These are phyloP conservation scores for Boletus huronensis DNA, from an alignment of 768 basidiomycete species.

Conservation along the genomic window DNA sequence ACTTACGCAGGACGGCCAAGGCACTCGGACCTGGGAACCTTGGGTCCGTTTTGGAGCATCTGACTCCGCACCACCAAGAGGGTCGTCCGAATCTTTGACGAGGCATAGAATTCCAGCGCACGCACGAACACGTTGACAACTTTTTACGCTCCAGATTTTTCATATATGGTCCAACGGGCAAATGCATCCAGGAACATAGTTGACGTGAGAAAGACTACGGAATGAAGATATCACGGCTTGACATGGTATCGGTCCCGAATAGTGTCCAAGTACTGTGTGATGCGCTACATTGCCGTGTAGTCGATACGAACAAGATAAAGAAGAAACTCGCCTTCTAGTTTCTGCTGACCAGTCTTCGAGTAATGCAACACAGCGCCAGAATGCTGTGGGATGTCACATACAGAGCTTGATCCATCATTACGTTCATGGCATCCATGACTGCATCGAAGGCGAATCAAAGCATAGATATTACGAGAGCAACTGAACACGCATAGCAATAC, in stretches of 20 bases:
- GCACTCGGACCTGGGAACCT: neutral
- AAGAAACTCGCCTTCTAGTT: neutral
- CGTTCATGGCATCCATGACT: neutral
- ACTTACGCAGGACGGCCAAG: no score
- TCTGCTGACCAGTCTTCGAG: neutral
- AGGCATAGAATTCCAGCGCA: neutral
- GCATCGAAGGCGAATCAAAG: conserved; percentile 1
- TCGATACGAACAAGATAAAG: neutral
- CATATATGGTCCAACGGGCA: no score
- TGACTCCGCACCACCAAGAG: neutral
- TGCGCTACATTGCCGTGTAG: neutral
- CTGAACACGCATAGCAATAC: conserved; percentile 15
- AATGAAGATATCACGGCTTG: neutral
- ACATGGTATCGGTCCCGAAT: neutral
- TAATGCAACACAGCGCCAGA: neutral
- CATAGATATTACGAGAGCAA: conserved; percentile 8
- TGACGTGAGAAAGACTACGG: neutral
- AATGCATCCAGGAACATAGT: neutral
- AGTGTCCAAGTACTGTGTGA: neutral
- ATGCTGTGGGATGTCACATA: neutral
- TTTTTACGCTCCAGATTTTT: neutral
- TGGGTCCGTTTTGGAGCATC: neutral
- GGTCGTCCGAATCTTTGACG: neutral
- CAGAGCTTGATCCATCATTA: neutral
- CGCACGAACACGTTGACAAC: neutral